A percentile compares a stretch with the other conserved stretches of the same genome.
Evolutionary conservation across 164 flowering plant genomes (phyloP).

Genomic region (Buxus sempervirens): DNA sequence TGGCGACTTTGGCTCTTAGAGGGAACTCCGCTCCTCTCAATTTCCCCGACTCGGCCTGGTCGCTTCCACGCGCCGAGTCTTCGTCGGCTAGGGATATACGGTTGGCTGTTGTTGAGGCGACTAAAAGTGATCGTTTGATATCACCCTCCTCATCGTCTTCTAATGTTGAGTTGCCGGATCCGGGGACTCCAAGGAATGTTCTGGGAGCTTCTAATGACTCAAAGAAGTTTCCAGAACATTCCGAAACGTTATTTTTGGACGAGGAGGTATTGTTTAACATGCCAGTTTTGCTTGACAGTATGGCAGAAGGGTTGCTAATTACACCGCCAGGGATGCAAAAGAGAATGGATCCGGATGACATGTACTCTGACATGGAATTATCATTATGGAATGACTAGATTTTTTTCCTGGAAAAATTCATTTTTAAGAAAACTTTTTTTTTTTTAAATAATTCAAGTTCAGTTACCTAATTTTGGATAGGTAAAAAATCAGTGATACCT

Average conservation of each 20-base stretch:
- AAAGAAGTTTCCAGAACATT: neutral
- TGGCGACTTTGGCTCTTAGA: constrained; percentile 42
- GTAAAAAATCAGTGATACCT: too few relatives aligned
- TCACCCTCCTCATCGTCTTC: neutral
- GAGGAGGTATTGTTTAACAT: constrained; percentile 51
- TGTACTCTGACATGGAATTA: too few relatives aligned
- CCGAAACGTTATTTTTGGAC: constrained; percentile 19
- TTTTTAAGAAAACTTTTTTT: too few relatives aligned
- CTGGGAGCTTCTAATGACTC: neutral
- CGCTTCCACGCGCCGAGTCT: constrained; percentile 3
- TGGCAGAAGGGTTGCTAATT: constrained; percentile 47
- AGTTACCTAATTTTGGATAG: too few relatives aligned
- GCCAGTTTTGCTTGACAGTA: constrained; percentile 32
- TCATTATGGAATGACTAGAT: too few relatives aligned
- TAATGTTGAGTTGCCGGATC: neutral
- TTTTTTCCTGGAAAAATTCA: too few relatives aligned
- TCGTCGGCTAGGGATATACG: constrained; percentile 1
- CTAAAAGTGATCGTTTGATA: neutral
- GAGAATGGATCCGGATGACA: too few relatives aligned
- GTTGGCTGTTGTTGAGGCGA: constrained; percentile 1
- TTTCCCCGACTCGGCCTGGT: constrained; percentile 32
- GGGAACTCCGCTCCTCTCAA: constrained; percentile 37
- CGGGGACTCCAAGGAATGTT: neutral
- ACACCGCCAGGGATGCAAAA: constrained; percentile 39
- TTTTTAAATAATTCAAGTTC: too few relatives aligned